These are phyloP conservation scores for Sporothrix brunneoviolacea DNA, from an alignment of 2,329 filamentous ascomycete genomes.

Conservation along the genomic window DNA sequence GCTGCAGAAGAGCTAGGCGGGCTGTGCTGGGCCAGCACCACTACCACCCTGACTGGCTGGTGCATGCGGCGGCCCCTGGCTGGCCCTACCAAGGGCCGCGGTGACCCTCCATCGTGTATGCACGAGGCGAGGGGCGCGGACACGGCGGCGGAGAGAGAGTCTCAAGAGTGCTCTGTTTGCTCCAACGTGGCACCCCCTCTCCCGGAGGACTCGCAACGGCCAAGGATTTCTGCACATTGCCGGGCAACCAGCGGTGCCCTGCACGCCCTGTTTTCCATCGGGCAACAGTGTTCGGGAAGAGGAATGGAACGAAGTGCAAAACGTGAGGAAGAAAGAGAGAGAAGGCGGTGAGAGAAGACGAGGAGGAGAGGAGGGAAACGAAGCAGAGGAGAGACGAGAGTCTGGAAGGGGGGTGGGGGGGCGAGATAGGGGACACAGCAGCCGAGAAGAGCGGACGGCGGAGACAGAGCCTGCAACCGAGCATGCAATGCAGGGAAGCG, in stretches of 20 bases:
- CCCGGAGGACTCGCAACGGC: neutral
- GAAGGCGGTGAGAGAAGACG: neutral
- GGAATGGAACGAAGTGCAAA: too few species aligned
- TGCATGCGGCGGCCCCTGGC: neutral
- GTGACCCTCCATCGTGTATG: conserved; percentile 5
- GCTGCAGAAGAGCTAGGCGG: too few species aligned
- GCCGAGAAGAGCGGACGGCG: neutral
- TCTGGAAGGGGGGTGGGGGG: neutral
- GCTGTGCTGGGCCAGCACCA: too few species aligned
- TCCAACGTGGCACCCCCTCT: neutral
- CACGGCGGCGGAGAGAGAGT: too few species aligned
- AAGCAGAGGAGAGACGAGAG: neutral
- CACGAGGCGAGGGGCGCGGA: too few species aligned
- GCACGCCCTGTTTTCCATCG: too few species aligned
- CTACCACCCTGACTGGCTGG: too few species aligned
- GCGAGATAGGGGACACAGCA: neutral
- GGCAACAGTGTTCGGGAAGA: too few species aligned
- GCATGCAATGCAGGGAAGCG: too few species aligned
- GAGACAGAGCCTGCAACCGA: too few species aligned
- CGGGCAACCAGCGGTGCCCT: too few species aligned
- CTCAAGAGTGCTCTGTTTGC: too few species aligned
- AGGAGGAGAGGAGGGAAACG: neutral
- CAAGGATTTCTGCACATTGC: neutral
- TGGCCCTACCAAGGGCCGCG: conserved; percentile 4
- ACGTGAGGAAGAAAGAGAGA: neutral